Conservation (phyloP, 1,284 basidiomycete species). For the Ceratobasidium papillatum region DNA sequence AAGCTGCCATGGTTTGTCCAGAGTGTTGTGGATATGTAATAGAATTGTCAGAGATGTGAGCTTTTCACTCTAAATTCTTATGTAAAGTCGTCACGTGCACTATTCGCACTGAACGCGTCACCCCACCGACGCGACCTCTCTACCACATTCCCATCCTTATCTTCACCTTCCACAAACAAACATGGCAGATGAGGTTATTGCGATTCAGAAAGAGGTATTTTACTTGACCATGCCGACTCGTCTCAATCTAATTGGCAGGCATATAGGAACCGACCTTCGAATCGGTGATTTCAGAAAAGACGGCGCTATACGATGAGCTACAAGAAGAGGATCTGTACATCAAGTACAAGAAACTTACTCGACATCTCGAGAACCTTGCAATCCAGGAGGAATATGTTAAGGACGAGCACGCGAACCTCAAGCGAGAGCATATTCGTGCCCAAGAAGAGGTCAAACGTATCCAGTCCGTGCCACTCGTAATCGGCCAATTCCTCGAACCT, state of each 20-base stretch:
- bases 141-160: background rate
- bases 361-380: slow-evolving; percentile 92
- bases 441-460: slow-evolving; percentile 99
- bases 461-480: slow-evolving; percentile 98
- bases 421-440: slow-evolving; percentile 96
- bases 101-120: slow-evolving; percentile 18
- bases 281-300: slow-evolving; percentile 87
- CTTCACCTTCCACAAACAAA: slow-evolving; percentile 21
- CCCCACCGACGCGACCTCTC: slow-evolving; percentile 19
- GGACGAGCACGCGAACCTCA: slow-evolving; percentile 97
- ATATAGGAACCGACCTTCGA: slow-evolving; percentile 89
- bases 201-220: slow-evolving; percentile 83
- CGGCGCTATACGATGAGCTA: slow-evolving; percentile 81
- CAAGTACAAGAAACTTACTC: slow-evolving; percentile 93
- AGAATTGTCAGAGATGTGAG: too few species aligned
- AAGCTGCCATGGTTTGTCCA: too few species aligned
- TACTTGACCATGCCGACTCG: slow-evolving; percentile 32
- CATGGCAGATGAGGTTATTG: slow-evolving; percentile 70
- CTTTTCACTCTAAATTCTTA: too few species aligned
- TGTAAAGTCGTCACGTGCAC: slow-evolving; percentile 18
- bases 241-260: background rate
- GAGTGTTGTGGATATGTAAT: too few species aligned
- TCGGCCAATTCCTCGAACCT: slow-evolving; percentile 98
- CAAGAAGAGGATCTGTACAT: slow-evolving; percentile 94
- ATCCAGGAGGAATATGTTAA: slow-evolving; percentile 99